A percentile compares a stretch with the other conserved stretches of the same genome.
phyloP scores from a whole-genome alignment of 805 yeast species.

The Candida bentonensis region DNA sequence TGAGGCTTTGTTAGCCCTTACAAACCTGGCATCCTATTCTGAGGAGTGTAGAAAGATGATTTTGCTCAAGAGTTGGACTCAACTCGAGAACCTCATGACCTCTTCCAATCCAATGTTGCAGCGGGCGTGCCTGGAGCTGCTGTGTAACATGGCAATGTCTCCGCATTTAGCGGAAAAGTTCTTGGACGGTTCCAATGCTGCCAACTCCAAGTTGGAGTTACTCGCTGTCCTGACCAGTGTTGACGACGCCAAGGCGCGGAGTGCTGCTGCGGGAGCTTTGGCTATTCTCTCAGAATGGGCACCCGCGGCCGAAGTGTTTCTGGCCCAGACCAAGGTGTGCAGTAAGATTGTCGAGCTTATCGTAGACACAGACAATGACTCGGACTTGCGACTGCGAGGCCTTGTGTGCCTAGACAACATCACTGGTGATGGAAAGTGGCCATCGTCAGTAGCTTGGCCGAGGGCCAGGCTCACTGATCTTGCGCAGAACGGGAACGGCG shows the following conservation, averaged over 20 bases:
- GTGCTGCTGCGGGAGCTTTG: constrained; percentile 27
- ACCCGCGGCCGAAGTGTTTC: constrained; percentile 17
- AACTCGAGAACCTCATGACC: constrained; percentile 30
- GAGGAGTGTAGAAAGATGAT: constrained; percentile 28
- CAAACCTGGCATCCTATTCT: constrained; percentile 44
- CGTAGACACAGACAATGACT: constrained; percentile 13
- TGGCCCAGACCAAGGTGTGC: constrained; percentile 15
- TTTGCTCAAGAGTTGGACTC: constrained; percentile 29
- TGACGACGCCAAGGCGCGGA: constrained; percentile 20
- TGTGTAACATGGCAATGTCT: constrained; percentile 41
- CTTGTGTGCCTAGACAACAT: constrained; percentile 15
- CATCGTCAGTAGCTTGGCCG: not conserved
- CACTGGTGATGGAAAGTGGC: not conserved
- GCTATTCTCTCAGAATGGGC: constrained; percentile 26
- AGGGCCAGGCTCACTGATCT: constrained; percentile 10
- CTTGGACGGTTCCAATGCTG: constrained; percentile 18
- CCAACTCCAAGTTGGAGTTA: constrained; percentile 17
- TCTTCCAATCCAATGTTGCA: constrained; percentile 37
- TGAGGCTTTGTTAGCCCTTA: constrained; percentile 49
- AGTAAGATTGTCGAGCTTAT: constrained; percentile 10
- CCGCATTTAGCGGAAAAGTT: constrained; percentile 23
- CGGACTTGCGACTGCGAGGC: constrained; percentile 17
- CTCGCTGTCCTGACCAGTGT: constrained; percentile 18
- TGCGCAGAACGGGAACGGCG: constrained; percentile 8
- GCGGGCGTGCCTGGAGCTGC: constrained; percentile 46